Evolutionary conservation across 1,284 basidiomycete genomes (phyloP).

Genomic region (Phlebopus sp.): DNA sequence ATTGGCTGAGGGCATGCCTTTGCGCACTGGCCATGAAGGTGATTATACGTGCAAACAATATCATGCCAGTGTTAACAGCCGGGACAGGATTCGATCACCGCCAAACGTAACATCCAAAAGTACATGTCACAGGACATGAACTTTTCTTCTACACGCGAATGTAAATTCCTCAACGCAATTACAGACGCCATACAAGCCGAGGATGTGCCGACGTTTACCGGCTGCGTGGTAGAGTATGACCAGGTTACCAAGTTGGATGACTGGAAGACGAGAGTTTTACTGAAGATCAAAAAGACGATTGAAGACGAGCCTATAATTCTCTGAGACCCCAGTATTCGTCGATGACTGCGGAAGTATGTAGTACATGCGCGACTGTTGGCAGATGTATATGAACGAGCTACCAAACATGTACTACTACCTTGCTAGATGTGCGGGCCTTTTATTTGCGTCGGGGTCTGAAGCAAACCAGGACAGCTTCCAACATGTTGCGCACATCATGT

Average conservation of each 20-base stretch:
- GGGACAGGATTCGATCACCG: constrained; percentile 81
- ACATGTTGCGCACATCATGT: constrained; percentile 25
- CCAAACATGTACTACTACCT: too few species aligned
- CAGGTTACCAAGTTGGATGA: constrained; percentile 88
- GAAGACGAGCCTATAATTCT: constrained; percentile 54
- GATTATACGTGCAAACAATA: constrained; percentile 30
- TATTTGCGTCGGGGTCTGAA: too few species aligned
- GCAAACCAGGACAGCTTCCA: too few species aligned
- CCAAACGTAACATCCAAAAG: constrained; percentile 71
- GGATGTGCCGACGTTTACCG: constrained; percentile 78
- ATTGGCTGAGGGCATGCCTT: constrained; percentile 86
- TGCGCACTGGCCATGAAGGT: constrained; percentile 91
- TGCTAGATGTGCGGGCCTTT: too few species aligned
- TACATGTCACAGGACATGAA: constrained; percentile 79
- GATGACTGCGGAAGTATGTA: background rate
- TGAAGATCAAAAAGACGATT: constrained; percentile 85
- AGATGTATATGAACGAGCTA: too few species aligned
- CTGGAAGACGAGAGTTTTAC: constrained; percentile 89
- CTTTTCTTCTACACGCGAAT: constrained; percentile 85
- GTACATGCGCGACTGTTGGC: too few species aligned
- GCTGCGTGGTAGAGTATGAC: constrained; percentile 81
- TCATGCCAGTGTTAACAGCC: constrained; percentile 6
- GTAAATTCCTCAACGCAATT: constrained; percentile 79
- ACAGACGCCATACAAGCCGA: constrained; percentile 79
- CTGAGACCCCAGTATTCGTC: constrained; percentile 7